Conservation (phyloP, 2,329 filamentous ascomycete genomes). For the Clarireedia sp. region DNA sequence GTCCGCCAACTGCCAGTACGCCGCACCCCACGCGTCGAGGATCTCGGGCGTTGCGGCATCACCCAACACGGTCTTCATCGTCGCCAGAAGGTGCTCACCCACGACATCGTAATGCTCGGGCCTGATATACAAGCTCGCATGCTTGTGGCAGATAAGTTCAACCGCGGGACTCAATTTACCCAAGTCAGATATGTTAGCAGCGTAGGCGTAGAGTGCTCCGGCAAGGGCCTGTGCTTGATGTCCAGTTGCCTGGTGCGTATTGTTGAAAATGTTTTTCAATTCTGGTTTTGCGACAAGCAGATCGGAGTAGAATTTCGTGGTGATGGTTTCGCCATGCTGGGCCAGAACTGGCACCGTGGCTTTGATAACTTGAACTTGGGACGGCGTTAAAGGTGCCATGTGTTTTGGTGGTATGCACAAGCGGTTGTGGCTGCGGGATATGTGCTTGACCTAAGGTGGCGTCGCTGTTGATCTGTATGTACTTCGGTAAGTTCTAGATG, state of each 20-base stretch:
- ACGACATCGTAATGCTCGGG: conserved; percentile 66
- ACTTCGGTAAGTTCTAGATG: too few species aligned
- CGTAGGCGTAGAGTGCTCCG: conserved; percentile 62
- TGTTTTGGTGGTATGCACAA: too few species aligned
- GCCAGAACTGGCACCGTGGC: conserved; percentile 66
- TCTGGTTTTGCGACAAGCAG: conserved; percentile 56
- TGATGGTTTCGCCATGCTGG: conserved; percentile 61
- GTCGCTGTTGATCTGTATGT: too few species aligned
- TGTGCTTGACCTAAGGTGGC: too few species aligned
- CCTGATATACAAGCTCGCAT: conserved; percentile 61
- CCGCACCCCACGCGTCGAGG: conserved; percentile 61
- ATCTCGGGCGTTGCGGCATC: conserved; percentile 58
- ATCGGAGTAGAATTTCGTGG: conserved; percentile 63
- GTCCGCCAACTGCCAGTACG: conserved; percentile 63
- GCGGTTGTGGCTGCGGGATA: too few species aligned
- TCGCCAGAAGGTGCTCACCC: conserved; percentile 57
- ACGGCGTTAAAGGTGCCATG: conserved; percentile 34
- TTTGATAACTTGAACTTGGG: conserved; percentile 66
- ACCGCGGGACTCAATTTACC: conserved; percentile 46
- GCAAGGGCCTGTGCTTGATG: conserved; percentile 65
- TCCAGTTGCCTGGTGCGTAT: conserved; percentile 58
- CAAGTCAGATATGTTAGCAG: conserved; percentile 63
- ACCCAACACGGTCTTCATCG: conserved; percentile 61
- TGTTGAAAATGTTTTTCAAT: conserved; percentile 64
- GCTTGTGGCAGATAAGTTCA: conserved; percentile 70